These are phyloP conservation scores for Myxozyma neglecta DNA, from an alignment of 805 yeast genomes.

Conservation along the genomic window DNA sequence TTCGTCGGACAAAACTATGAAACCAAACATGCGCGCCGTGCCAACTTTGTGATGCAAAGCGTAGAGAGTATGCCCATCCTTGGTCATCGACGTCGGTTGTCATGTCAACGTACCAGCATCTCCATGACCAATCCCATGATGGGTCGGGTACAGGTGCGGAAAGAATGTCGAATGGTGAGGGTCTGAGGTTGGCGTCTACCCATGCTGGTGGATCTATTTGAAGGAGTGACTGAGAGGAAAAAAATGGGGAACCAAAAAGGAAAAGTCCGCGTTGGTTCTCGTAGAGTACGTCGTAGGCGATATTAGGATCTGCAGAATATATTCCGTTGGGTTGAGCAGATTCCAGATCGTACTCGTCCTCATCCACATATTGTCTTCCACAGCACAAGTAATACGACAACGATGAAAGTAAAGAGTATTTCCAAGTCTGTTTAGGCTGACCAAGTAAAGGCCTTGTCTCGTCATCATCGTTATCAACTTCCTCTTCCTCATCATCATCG, in stretches of 20 bases:
- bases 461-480: neutral
- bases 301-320: constrained; percentile 14
- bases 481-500: constrained; percentile 14
- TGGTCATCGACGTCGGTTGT: constrained; percentile 69
- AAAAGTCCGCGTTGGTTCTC: constrained; percentile 46
- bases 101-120: constrained; percentile 73
- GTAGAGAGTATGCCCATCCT: constrained; percentile 75
- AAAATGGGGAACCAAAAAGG: constrained; percentile 43
- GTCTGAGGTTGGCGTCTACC: constrained; percentile 38
- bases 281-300: constrained; percentile 36
- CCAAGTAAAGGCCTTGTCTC: neutral
- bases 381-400: neutral
- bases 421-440: no score
- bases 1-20: constrained; percentile 63
- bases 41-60: constrained; percentile 56
- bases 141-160: constrained; percentile 53
- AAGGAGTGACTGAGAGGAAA: constrained; percentile 40
- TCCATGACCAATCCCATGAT: constrained; percentile 68
- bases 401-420: no score
- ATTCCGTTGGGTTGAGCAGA: constrained; percentile 8
- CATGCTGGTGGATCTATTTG: constrained; percentile 44
- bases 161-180: constrained; percentile 38
- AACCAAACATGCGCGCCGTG: constrained; percentile 55
- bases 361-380: constrained; percentile 6
- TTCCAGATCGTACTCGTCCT: neutral